Conservation (phyloP, 2,329 filamentous ascomycete genomes). For the Fusarium sp. region DNA sequence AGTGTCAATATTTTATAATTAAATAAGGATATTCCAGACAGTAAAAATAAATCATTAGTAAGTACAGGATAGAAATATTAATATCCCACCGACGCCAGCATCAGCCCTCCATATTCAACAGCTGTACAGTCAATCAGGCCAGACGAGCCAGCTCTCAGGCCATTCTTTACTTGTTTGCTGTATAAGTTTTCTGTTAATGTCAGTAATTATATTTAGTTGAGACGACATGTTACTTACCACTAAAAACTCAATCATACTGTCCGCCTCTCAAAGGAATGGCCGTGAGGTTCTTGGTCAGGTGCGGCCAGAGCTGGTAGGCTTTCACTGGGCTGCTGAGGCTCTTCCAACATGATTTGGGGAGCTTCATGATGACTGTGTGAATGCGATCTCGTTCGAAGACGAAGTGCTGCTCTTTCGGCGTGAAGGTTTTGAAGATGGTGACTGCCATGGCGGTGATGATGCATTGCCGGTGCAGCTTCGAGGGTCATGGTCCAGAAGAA, state of each 20-base stretch:
- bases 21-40: too few relatives aligned
- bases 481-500: constrained; percentile 41
- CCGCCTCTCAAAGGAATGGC: constrained; percentile 7
- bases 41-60: neutral
- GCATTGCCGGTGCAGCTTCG: constrained; percentile 44
- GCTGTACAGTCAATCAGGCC: neutral
- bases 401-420: constrained; percentile 53
- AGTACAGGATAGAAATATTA: neutral
- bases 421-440: constrained; percentile 35
- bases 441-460: constrained; percentile 38
- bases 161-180: neutral
- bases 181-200: neutral
- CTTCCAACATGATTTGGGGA: constrained; percentile 20
- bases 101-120: neutral
- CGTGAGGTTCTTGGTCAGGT: neutral
- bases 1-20: neutral
- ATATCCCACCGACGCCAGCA: neutral
- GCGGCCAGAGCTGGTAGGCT: constrained; percentile 11
- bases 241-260: constrained; percentile 5
- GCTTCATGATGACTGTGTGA: neutral
- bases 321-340: constrained; percentile 23
- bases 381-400: constrained; percentile 22
- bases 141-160: constrained; percentile 27
- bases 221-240: neutral
- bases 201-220: neutral